phyloP scores from a whole-genome alignment of 2,329 filamentous ascomycete species.

The Alternaria ethzedia region DNA sequence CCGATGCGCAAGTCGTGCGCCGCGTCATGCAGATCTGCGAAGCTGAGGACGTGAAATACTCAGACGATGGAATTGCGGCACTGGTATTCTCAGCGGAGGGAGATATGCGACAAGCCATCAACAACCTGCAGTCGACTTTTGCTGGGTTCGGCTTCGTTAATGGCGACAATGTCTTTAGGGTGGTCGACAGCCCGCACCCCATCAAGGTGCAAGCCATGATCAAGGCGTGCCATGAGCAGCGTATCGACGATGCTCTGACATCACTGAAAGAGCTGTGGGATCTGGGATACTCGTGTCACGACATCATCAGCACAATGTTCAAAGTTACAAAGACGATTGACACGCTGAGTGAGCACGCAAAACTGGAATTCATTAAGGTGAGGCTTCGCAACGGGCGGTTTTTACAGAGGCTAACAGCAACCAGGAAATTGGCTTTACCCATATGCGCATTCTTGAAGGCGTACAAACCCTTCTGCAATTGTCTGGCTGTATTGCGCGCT shows the following conservation, averaged over 20 bases:
- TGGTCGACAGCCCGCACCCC: conserved; percentile 95
- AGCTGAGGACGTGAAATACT: conserved; percentile 87
- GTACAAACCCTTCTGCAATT: conserved; percentile 94
- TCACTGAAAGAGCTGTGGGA: conserved; percentile 90
- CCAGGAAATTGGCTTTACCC: conserved; percentile 92
- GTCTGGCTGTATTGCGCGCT: conserved; percentile 86
- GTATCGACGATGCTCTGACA: conserved; percentile 86
- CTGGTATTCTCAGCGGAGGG: conserved; percentile 96
- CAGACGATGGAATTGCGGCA: conserved; percentile 93
- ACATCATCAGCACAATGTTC: conserved; percentile 99
- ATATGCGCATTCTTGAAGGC: conserved; percentile 99
- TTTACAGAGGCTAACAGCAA: conserved; percentile 1
- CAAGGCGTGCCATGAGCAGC: conserved; percentile 92
- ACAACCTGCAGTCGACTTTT: conserved; percentile 92
- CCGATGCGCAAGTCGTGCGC: conserved; percentile 90
- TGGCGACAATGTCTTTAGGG: conserved; percentile 96
- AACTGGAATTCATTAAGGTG: conserved; percentile 90
- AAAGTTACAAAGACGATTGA: conserved; percentile 95
- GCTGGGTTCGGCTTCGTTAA: conserved; percentile 97
- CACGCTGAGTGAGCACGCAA: conserved; percentile 89
- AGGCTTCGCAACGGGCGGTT: not conserved
- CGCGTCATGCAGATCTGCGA: conserved; percentile 90
- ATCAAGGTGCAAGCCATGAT: conserved; percentile 99
- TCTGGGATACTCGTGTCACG: conserved; percentile 95
- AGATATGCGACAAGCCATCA: conserved; percentile 99